These are phyloP conservation scores for Apium graveolens DNA, from an alignment of 129 eudicot genomes.

Conservation along the genomic window DNA sequence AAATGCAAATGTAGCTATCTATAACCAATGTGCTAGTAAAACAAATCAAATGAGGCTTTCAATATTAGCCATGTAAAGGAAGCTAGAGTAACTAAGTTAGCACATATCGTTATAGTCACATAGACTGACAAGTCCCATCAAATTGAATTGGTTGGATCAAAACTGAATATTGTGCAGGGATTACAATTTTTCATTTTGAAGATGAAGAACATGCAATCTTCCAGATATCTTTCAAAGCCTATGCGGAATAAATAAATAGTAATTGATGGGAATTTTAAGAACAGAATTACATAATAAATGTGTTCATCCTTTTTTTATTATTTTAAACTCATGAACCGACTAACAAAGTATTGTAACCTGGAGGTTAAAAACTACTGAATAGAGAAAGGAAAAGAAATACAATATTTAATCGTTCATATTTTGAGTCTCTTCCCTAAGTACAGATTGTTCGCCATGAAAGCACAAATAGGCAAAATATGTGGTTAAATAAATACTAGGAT, in stretches of 20 bases:
- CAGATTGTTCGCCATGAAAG: background rate
- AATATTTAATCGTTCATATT: background rate
- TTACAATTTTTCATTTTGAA: conserved; percentile 35
- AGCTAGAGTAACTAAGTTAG: background rate
- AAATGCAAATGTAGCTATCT: background rate
- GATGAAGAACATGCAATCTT: conserved; percentile 57
- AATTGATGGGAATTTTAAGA: background rate
- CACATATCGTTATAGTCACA: conserved; percentile 50
- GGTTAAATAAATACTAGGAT: background rate
- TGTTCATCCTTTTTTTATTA: background rate
- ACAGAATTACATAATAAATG: background rate
- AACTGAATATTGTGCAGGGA: conserved; percentile 37
- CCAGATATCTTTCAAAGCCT: conserved; percentile 74
- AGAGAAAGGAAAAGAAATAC: background rate
- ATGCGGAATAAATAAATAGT: background rate
- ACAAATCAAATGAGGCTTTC: background rate
- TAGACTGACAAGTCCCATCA: conserved; percentile 58
- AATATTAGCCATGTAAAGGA: background rate
- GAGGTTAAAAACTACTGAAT: background rate
- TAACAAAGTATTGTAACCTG: background rate
- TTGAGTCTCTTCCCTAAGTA: background rate
- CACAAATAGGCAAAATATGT: background rate
- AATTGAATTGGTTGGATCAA: conserved; percentile 54
- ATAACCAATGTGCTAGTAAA: background rate
- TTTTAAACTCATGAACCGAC: background rate